phyloP scores from a whole-genome alignment of 2,329 filamentous ascomycete genomes.

The Phialemonium atrogriseum region DNA sequence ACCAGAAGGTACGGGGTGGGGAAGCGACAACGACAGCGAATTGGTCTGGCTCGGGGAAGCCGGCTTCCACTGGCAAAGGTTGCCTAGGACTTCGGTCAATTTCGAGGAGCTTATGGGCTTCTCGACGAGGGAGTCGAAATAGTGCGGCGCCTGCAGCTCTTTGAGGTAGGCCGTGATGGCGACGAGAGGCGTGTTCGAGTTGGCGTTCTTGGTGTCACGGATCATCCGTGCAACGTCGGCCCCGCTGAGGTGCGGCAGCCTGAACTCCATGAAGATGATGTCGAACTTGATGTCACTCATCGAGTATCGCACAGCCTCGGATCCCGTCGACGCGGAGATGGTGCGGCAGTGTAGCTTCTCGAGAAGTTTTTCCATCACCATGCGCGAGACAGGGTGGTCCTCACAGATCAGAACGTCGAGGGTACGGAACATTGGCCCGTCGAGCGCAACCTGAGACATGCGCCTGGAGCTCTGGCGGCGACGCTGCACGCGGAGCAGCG shows the following conservation, averaged over 20 bases:
- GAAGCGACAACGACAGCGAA: conserved; percentile 34
- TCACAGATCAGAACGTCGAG: conserved; percentile 94
- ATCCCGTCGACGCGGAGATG: conserved; percentile 81
- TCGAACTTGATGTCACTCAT: conserved; percentile 98
- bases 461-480: conserved; percentile 92
- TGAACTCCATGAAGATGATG: conserved; percentile 97
- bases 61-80: conserved; percentile 89
- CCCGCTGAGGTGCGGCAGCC: conserved; percentile 88
- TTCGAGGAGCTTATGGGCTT: conserved; percentile 94
- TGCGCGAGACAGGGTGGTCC: conserved; percentile 89
- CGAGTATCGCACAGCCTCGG: conserved; percentile 86
- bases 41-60: conserved; percentile 44
- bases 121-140: conserved; percentile 92
- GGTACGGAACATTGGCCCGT: conserved; percentile 80
- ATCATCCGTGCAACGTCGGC: conserved; percentile 97
- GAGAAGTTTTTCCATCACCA: conserved; percentile 98
- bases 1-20: conserved; percentile 53
- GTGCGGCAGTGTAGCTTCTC: conserved; percentile 94
- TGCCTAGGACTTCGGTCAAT: conserved; percentile 76
- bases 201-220: conserved; percentile 89
- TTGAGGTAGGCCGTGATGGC: conserved; percentile 98
- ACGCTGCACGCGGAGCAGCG: conserved; percentile 78
- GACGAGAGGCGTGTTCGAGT: conserved; percentile 89
- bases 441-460: conserved; percentile 81
- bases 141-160: conserved; percentile 86